These are phyloP conservation scores for Trichoderma reesei DNA, from an alignment of 495 filamentous ascomycete species.

Conservation along the genomic window DNA sequence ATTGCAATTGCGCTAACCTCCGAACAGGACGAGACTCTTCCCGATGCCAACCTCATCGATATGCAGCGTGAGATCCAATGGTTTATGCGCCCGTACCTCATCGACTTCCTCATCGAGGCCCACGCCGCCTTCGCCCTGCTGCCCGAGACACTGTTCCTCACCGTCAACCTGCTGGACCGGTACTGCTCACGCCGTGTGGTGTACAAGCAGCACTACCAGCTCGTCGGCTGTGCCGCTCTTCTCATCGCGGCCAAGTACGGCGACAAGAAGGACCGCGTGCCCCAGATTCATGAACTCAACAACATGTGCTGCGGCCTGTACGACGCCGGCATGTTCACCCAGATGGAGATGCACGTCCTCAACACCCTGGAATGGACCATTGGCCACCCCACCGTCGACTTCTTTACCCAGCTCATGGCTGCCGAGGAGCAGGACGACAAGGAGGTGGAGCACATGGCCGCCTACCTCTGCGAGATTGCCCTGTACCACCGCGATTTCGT, in stretches of 20 bases:
- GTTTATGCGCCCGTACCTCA: constrained; percentile 97
- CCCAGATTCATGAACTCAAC: constrained; percentile 89
- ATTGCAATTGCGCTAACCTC: constrained; percentile 2
- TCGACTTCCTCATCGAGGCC: constrained; percentile 97
- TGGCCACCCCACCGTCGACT: constrained; percentile 90
- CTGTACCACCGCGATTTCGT: constrained; percentile 96
- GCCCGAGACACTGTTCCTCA: constrained; percentile 88
- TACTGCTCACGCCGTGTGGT: constrained; percentile 98
- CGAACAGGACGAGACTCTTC: constrained; percentile 69
- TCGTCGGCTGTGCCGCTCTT: constrained; percentile 92
- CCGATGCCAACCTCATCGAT: constrained; percentile 94
- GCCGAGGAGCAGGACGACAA: constrained; percentile 61
- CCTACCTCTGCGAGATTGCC: constrained; percentile 88
- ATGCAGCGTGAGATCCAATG: constrained; percentile 98
- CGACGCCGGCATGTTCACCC: constrained; percentile 98
- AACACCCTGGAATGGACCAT: constrained; percentile 96
- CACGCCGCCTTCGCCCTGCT: constrained; percentile 89
- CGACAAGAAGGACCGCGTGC: constrained; percentile 94
- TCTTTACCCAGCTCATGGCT: constrained; percentile 71
- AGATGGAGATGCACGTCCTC: constrained; percentile 99
- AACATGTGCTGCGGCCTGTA: constrained; percentile 98
- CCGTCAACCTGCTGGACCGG: constrained; percentile 90
- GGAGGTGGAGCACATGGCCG: constrained; percentile 88
- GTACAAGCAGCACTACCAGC: constrained; percentile 97
- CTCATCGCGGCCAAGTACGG: constrained; percentile 98